These are phyloP conservation scores for Cladosporium sp. DNA, from an alignment of 2,329 filamentous ascomycete species.

Conservation along the genomic window DNA sequence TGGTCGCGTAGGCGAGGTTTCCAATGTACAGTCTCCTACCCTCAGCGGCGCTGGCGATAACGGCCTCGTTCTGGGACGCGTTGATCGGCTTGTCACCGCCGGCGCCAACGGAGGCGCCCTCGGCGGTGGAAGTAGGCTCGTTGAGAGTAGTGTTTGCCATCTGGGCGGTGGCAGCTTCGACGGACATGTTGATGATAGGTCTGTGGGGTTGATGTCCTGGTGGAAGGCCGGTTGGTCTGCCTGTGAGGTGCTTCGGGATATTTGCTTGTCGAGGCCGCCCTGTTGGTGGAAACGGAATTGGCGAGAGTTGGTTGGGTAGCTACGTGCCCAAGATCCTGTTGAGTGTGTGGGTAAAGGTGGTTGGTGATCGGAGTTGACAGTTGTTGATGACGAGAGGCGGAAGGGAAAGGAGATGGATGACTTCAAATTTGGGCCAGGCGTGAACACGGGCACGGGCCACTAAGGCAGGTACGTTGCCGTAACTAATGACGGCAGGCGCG, in stretches of 20 bases:
- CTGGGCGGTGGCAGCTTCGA: slow-evolving; percentile 75
- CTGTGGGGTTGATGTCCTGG: slow-evolving; percentile 38
- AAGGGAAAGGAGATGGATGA: slow-evolving; percentile 22
- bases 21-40: slow-evolving; percentile 99
- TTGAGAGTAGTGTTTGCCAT: slow-evolving; percentile 66
- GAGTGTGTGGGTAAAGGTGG: slow-evolving; percentile 25
- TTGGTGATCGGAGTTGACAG: slow-evolving; percentile 25
- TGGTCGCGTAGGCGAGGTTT: slow-evolving; percentile 99
- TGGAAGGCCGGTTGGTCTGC: slow-evolving; percentile 42
- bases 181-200: slow-evolving; percentile 76
- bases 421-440: slow-evolving; percentile 20
- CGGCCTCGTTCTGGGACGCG: slow-evolving; percentile 79
- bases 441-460: background rate
- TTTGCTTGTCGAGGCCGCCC: slow-evolving; percentile 23
- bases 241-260: slow-evolving; percentile 25
- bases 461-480: background rate
- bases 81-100: slow-evolving; percentile 65
- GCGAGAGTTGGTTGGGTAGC: slow-evolving; percentile 55
- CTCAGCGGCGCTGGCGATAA: slow-evolving; percentile 95
- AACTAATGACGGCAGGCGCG: slow-evolving; percentile 21
- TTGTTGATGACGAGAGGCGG: slow-evolving; percentile 29
- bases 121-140: slow-evolving; percentile 56
- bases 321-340: slow-evolving; percentile 42
- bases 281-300: slow-evolving; percentile 49
- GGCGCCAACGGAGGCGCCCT: slow-evolving; percentile 54